phyloP scores from a whole-genome alignment of 2,329 filamentous ascomycete species.

The Magnaporthiopsis rhizophila region DNA sequence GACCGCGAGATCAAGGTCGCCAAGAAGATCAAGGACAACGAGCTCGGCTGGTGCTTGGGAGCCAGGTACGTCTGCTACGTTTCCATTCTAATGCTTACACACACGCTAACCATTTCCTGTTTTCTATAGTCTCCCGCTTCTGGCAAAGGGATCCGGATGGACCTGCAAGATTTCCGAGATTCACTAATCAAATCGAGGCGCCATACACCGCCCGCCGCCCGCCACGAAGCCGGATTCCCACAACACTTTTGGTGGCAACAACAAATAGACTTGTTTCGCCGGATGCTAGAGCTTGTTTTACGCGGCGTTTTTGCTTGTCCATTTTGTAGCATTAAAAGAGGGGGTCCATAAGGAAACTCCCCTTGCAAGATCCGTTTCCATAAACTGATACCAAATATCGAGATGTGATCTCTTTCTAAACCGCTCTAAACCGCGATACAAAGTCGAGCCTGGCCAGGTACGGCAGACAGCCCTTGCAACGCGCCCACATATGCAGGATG shows the following conservation, averaged over 20 bases:
- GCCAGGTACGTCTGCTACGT: constrained; percentile 60
- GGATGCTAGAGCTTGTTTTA: neutral
- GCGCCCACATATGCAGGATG: neutral
- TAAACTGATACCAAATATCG: neutral
- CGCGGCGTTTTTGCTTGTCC: neutral
- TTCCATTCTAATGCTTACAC: constrained; percentile 4
- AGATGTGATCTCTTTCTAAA: neutral
- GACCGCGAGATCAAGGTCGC: constrained; percentile 94
- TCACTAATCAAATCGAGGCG: constrained; percentile 28
- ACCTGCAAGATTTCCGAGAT: constrained; percentile 77
- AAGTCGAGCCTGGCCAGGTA: neutral
- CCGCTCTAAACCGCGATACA: neutral
- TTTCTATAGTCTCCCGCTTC: constrained; percentile 74
- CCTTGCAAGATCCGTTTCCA: neutral
- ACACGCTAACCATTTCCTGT: no score
- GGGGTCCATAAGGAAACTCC: neutral
- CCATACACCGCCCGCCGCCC: neutral
- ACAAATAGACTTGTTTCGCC: neutral
- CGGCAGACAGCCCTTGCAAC: neutral
- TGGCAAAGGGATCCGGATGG: constrained; percentile 80
- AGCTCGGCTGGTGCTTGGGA: constrained; percentile 95
- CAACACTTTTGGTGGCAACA: neutral
- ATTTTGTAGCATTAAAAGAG: neutral
- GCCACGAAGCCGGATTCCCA: neutral
- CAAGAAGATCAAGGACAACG: constrained; percentile 97